phyloP scores from a whole-genome alignment of 2,329 filamentous ascomycete species.

The Septoria petroselini region DNA sequence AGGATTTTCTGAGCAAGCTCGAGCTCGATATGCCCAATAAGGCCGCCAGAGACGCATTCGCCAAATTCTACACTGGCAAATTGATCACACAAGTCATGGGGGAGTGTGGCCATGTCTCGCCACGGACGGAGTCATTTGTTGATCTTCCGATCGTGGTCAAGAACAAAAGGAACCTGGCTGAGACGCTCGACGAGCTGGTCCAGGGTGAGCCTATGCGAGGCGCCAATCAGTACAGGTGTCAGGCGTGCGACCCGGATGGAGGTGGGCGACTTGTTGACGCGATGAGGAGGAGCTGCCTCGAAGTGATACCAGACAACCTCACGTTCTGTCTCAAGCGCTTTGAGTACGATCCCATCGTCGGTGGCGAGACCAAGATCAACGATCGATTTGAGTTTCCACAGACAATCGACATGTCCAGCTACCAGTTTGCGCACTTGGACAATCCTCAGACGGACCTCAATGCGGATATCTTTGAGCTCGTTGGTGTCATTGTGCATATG shows the following conservation, averaged over 20 bases:
- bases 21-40: constrained; percentile 71
- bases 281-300: constrained; percentile 81
- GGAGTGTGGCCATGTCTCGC: constrained; percentile 90
- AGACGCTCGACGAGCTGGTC: constrained; percentile 92
- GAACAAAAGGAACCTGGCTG: constrained; percentile 76
- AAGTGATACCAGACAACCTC: constrained; percentile 86
- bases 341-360: constrained; percentile 70
- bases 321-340: constrained; percentile 94
- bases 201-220: constrained; percentile 96
- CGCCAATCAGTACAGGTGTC: constrained; percentile 97
- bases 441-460: constrained; percentile 54
- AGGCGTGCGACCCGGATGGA: constrained; percentile 68
- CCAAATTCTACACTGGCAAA: constrained; percentile 85
- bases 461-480: constrained; percentile 83
- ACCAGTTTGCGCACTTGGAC: constrained; percentile 81
- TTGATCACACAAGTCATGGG: constrained; percentile 93
- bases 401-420: constrained; percentile 80
- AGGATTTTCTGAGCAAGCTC: constrained; percentile 85
- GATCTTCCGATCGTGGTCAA: constrained; percentile 96
- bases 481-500: constrained; percentile 90
- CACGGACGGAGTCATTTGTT: constrained; percentile 84
- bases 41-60: constrained; percentile 68
- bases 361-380: constrained; percentile 84
- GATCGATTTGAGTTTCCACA: constrained; percentile 87
- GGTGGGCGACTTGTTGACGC: constrained; percentile 69